phyloP scores from a whole-genome alignment of 345 rosid species.

The Carallia pectinifolia region DNA sequence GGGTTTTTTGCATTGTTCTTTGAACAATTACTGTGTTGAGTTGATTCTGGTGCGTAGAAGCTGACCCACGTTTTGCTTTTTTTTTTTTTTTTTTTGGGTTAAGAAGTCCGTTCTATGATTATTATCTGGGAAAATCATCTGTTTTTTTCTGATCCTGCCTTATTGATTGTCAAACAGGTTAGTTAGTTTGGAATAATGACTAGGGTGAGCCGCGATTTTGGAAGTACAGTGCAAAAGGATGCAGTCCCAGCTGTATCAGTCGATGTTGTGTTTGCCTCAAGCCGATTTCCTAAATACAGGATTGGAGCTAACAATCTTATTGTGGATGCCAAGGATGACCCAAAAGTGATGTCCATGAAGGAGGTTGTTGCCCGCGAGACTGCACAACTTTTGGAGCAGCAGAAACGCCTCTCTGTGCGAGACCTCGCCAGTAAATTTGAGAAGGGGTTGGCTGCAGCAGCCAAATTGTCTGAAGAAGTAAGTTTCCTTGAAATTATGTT shows the following conservation, averaged over 20 bases:
- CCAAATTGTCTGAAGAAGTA: slow-evolving; percentile 95
- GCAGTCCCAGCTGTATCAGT: slow-evolving; percentile 71
- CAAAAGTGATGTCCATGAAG: slow-evolving; percentile 77
- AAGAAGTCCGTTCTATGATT: slow-evolving; percentile 16
- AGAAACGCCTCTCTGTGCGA: slow-evolving; percentile 91
- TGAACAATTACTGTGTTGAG: not conserved
- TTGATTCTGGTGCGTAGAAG: slow-evolving; percentile 13
- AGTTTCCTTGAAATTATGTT: slow-evolving; percentile 14
- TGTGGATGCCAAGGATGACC: slow-evolving; percentile 64
- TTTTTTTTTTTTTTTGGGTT: not conserved
- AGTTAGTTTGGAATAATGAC: slow-evolving; percentile 48
- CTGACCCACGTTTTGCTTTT: slow-evolving; percentile 20
- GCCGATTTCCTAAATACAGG: slow-evolving; percentile 81
- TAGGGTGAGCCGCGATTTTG: slow-evolving; percentile 64
- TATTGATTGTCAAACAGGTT: slow-evolving; percentile 19
- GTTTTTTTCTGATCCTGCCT: slow-evolving; percentile 6
- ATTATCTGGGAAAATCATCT: slow-evolving; percentile 3
- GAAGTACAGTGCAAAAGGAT: slow-evolving; percentile 58
- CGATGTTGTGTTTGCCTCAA: slow-evolving; percentile 78
- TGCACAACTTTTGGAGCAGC: slow-evolving; percentile 83
- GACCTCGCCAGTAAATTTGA: slow-evolving; percentile 92
- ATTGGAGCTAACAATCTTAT: slow-evolving; percentile 80
- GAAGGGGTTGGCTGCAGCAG: slow-evolving; percentile 92
- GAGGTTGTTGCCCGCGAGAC: slow-evolving; percentile 94
- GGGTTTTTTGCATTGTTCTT: not conserved